Evolutionary conservation across 495 filamentous ascomycete genomes (phyloP), one percentile per base, ranked within the genome.

Genomic region (Cercophora samala): DNA sequence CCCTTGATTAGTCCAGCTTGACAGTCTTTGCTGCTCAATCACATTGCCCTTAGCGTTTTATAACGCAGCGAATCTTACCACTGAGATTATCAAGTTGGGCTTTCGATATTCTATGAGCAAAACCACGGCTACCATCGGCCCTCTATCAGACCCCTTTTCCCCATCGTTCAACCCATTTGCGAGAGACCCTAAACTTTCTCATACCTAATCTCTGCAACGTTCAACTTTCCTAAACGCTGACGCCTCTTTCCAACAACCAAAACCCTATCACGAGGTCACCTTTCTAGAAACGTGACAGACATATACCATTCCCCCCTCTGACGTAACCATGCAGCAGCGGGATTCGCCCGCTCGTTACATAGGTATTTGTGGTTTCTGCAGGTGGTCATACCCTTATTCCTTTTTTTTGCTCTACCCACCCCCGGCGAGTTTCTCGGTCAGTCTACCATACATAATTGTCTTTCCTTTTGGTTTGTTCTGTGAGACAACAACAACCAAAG

Each of bases 271-370:
- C 8, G 58, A 18, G 58, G 58, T 60, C 13, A 17, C 24, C 17
- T n/a, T 60, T 24, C 26, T 18, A 25, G 13, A 60, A 22, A 60
- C 11, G 21, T 60, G 17, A 60, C 22, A 46, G 37, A 9, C n/a
- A n/a, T n/a, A n/a, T n/a, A n/a, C 8, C 1, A 13, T 11, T 9
- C 6, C 8, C 37, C 37, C 37, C 37, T 60, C n/a, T 60, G 58
- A 60, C 58, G 58, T 60, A 60, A 60, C 24, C 24, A 29, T 26
- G 58, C 58, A 60, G 26, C 22, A 29, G 4, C 26, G 19, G 23
- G 54, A 58, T 58, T 58, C 37, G 37, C 37, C 15, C 13, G 37
- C 37, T 46, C 37, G 26, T n/a, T n/a, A n/a, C n/a, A n/a, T n/a
- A n/a, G n/a, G n/a, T 1, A 8, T 29, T 29, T 46, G 37, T n/a